Base-by-base conservation (phyloP, 352 stramenopile genomes). In the Globisporangium nodosum region DNA sequence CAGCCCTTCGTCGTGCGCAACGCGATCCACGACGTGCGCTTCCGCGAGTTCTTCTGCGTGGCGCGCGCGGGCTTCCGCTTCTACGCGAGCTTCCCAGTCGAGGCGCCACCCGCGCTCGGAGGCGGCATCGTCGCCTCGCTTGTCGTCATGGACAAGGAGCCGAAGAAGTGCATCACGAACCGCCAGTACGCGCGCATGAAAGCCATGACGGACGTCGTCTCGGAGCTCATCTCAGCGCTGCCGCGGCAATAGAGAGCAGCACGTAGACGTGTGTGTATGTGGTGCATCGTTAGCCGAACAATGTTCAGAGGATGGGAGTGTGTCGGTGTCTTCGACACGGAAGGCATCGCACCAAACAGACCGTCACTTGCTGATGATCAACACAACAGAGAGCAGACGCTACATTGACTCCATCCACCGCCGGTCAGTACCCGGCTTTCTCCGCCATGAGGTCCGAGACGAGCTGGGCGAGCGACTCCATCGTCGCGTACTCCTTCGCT, bases 401-500 rank as follows among this genome's bases (percentile, higher is more conserved):
- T 24, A 48, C 16, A 48, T 48, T 27, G 7, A 48, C 33, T 37
- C 1, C 18, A 21, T 11, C 43, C 0, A 27, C 37, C 8, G 37
- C 37, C 13, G 37, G 37, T 48, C 8, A 52, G 20, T 31, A 21
- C 47, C 47, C 47, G 5, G n/a, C 47, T 12, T 52, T 52, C 47
- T 31, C 69, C 9, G 31, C 35, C 31, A 55, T 40, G 21, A 83
- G 61, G 18, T 73, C 69, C 12, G 69, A 68, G 0, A 75, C 76
- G 20, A 90, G 66, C 16, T 84, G 68, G 11, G 68, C 69, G 18
- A 90, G 63, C 54, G 70, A 69, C 56, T 88, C 68, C 76, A 87
- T 89, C 31, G 73, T 78, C 51, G 76, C 79, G 59, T 86, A 89
- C 53, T 89, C 73, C 56, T 82, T 81, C 27, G 69, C 82, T 1